Evolutionary conservation across 306 rosid species (phyloP), one percentile per base, ranked within the genome.

Genomic region (Inga laurina): DNA sequence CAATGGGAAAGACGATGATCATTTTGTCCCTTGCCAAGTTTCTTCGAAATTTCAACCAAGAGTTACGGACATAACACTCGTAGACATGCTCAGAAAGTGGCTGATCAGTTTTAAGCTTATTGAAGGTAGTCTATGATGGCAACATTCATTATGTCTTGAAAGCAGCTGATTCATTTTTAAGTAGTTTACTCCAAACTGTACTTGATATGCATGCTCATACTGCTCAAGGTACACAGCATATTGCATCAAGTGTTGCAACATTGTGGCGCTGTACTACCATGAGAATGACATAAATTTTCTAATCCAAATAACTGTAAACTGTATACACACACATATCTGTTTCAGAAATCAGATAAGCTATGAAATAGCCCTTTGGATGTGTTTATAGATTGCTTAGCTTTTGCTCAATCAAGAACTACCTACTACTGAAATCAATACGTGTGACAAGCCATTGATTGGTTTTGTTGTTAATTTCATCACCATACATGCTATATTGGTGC

Each of bases 81-180:
- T 91, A 43, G 46, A 5, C 39, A 61, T 79, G 21, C 89, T 95
- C 78, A 87, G 99, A 87, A 89, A 83, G 82, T 95, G 96, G 94
- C 57, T 87, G 61, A 73, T 45, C 62, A 79, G 79, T 86, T 89
- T 89, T 24, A 82, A 80, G 76, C 69, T 76, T 41, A 72, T n/a
- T 43, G 90, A 87, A 91, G 98, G 98, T 95, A 78, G 57, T 57
- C 3, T 61, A 34, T 66, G 59, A 21, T 70, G 61, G n/a, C 44
- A 43, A 43, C 48, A 14, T 64, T 77, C 51, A 54, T 43, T 62
- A 13, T 45, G 57, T 49, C 37, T 66, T 66, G 43, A 39, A 51
- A 65, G 76, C 49, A 49, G 43, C 41, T 37, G 37, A 56, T 87
- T 67, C 44, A 45, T 64, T 48, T 62, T 39, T 49, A 8, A 13